Percentiles rank a stretch among this genome's conserved stretches.
phyloP scores from a whole-genome alignment of 1,139 yeast genomes.

The Suhomyces terraborum region DNA sequence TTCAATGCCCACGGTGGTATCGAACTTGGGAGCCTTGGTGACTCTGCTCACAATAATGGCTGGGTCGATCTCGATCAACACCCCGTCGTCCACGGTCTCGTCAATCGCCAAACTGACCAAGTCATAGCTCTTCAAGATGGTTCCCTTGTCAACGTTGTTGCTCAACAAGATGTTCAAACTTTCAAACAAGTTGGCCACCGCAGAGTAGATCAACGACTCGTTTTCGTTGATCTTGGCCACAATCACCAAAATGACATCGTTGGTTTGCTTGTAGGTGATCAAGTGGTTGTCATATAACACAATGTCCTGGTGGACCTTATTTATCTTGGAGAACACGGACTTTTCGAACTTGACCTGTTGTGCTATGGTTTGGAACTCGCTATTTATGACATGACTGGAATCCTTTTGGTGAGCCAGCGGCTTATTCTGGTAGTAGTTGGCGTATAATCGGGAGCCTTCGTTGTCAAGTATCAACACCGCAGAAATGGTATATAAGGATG shows the following conservation, averaged over 20 bases:
- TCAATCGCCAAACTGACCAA: conserved; percentile 83
- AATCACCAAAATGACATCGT: conserved; percentile 68
- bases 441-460: conserved; percentile 76
- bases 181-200: conserved; percentile 76
- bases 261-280: conserved; percentile 83
- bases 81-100: conserved; percentile 90
- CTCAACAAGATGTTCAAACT: conserved; percentile 77
- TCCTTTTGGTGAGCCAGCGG: conserved; percentile 17
- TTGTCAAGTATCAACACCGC: conserved; percentile 80
- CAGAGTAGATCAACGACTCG: conserved; percentile 78
- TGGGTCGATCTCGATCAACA: conserved; percentile 87
- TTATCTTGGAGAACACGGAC: conserved; percentile 69
- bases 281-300: conserved; percentile 76
- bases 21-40: conserved; percentile 65
- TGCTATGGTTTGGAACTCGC: conserved; percentile 41
- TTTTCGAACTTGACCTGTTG: conserved; percentile 80
- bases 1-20: conserved; percentile 55
- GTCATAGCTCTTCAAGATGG: conserved; percentile 82
- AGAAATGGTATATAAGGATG: conserved; percentile 75
- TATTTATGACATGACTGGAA: conserved; percentile 12
- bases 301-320: conserved; percentile 79
- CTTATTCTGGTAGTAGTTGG: conserved; percentile 74
- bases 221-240: conserved; percentile 80
- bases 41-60: conserved; percentile 86
- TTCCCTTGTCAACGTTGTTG: conserved; percentile 74